Conservation (phyloP, 2,329 filamentous ascomycete genomes). For the Penicillium sp. region DNA sequence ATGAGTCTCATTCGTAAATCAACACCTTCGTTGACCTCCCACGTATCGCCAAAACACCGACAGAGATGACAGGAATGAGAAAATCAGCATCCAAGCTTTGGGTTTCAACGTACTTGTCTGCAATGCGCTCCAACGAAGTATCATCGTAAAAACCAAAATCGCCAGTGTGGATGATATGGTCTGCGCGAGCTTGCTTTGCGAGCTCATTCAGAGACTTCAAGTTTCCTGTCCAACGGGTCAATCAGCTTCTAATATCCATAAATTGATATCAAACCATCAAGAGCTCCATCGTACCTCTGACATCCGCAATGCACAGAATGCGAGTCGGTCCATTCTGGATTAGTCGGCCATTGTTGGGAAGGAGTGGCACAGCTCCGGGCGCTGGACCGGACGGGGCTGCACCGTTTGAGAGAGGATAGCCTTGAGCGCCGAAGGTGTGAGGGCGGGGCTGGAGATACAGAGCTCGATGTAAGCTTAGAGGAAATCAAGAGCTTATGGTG, state of each 20-base stretch:
- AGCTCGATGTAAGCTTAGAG: slow-evolving; percentile 17
- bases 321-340: slow-evolving; percentile 44
- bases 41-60: no score
- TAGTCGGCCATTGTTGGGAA: slow-evolving; percentile 46
- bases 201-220: slow-evolving; percentile 92
- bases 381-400: slow-evolving; percentile 36
- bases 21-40: neutral
- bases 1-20: slow-evolving; percentile 6
- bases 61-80: neutral
- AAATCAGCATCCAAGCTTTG: slow-evolving; percentile 3
- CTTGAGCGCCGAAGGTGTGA: slow-evolving; percentile 40
- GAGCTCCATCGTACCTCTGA: slow-evolving; percentile 38
- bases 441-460: slow-evolving; percentile 35
- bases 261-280: neutral
- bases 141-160: slow-evolving; percentile 99
- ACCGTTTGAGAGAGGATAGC: slow-evolving; percentile 44
- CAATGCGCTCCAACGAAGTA: slow-evolving; percentile 89
- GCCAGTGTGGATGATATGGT: slow-evolving; percentile 97
- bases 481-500: neutral
- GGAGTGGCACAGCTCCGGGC: slow-evolving; percentile 43
- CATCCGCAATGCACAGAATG: slow-evolving; percentile 47
- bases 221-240: slow-evolving; percentile 61
- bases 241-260: slow-evolving; percentile 10
- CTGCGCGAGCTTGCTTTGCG: slow-evolving; percentile 86
- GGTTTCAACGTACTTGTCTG: slow-evolving; percentile 73